Percentiles rank a stretch among this genome's conserved stretches.
These are phyloP conservation scores for Globisporangium camurandrum DNA, from an alignment of 352 stramenopile species.

Conservation along the genomic window DNA sequence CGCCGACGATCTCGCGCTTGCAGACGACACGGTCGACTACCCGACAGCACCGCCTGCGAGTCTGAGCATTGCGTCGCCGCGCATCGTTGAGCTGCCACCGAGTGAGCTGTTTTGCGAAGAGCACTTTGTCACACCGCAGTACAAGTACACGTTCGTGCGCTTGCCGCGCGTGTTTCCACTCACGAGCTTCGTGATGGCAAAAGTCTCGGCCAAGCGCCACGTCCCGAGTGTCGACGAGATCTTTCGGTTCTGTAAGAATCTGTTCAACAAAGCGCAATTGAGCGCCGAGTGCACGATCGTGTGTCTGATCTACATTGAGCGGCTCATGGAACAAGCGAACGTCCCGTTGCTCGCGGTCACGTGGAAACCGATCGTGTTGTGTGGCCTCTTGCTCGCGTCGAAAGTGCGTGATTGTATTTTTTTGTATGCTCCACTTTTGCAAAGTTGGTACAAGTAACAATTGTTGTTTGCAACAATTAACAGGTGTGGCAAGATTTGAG, in stretches of 20 bases:
- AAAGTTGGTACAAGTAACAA: too few species aligned
- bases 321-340: slow-evolving; percentile 95
- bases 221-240: slow-evolving; percentile 90
- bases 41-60: slow-evolving; percentile 6
- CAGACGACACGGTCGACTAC: slow-evolving; percentile 11
- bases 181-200: slow-evolving; percentile 79
- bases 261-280: slow-evolving; percentile 96
- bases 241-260: slow-evolving; percentile 88
- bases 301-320: slow-evolving; percentile 98
- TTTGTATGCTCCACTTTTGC: too few species aligned
- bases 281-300: slow-evolving; percentile 99
- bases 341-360: slow-evolving; percentile 93
- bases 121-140: slow-evolving; percentile 85
- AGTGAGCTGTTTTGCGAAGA: slow-evolving; percentile 85
- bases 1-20: slow-evolving; percentile 9
- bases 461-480: too few species aligned
- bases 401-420: slow-evolving; percentile 90
- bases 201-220: slow-evolving; percentile 72
- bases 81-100: slow-evolving; percentile 60
- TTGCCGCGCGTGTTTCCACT: slow-evolving; percentile 64
- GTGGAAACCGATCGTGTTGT: slow-evolving; percentile 98
- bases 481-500: slow-evolving; percentile 97
- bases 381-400: slow-evolving; percentile 94
- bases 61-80: slow-evolving; percentile 39
- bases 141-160: slow-evolving; percentile 82